These are phyloP conservation scores for Allomyces arbusculus DNA, from an alignment of 192 early-diverging fungal species.

Conservation along the genomic window DNA sequence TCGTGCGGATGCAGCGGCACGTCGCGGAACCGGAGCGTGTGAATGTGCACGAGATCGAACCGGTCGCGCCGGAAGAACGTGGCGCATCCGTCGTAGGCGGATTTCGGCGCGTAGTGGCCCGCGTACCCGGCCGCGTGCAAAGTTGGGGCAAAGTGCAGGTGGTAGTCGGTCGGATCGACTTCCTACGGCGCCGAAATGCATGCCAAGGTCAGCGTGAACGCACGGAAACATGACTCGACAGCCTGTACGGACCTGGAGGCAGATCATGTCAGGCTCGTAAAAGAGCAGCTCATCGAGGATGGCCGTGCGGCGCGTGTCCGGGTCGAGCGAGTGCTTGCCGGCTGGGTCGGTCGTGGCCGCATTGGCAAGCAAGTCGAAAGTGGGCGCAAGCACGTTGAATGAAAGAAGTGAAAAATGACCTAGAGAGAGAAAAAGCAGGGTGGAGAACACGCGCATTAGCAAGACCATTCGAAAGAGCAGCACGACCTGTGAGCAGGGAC, in stretches of 20 bases:
- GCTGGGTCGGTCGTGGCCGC: no score
- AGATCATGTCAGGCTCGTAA: background rate
- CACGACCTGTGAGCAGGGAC: no score
- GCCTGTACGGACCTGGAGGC: background rate
- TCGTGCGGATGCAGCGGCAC: background rate
- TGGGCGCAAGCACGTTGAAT: no score
- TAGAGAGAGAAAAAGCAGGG: no score
- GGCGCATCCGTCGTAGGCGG: background rate
- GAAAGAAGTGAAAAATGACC: no score
- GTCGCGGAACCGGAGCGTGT: background rate
- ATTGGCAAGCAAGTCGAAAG: no score
- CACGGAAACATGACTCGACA: no score
- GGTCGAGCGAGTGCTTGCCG: no score
- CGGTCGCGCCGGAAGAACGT: background rate
- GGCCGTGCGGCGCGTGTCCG: background rate
- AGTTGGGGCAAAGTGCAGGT: background rate
- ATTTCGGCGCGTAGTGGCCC: background rate
- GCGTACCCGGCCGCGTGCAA: background rate
- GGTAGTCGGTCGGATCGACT: background rate
- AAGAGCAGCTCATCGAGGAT: background rate
- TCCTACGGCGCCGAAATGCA: background rate
- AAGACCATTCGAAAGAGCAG: no score
- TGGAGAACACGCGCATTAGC: no score
- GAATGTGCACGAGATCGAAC: background rate
- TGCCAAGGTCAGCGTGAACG: no score